Evolutionary conservation across 768 basidiomycete species (phyloP).

Genomic region (Mycena galericulata): DNA sequence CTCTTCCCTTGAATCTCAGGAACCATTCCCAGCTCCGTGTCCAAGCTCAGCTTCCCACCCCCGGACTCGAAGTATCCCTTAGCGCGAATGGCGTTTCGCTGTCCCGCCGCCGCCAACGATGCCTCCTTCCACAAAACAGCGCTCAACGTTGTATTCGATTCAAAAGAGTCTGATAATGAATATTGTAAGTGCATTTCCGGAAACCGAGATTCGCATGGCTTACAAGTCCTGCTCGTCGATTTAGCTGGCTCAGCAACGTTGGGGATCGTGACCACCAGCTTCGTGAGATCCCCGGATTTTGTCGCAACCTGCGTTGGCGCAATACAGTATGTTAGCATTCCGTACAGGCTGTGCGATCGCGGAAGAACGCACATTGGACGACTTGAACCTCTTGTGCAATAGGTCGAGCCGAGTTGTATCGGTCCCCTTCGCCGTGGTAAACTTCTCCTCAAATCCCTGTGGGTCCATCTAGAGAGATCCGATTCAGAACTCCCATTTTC

Average conservation of each 20-base stretch:
- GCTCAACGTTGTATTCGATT: neutral
- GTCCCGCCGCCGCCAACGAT: neutral
- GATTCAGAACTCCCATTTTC: no score
- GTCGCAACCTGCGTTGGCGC: neutral
- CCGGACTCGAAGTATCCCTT: neutral
- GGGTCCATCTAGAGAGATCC: neutral
- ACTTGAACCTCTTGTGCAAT: neutral
- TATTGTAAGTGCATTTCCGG: neutral
- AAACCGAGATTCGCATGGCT: neutral
- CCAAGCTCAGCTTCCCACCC: neutral
- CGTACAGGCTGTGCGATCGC: neutral
- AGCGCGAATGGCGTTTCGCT: neutral
- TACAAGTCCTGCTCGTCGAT: neutral
- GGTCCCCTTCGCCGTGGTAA: neutral
- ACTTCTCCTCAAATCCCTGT: neutral
- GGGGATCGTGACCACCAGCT: neutral
- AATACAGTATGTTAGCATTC: neutral
- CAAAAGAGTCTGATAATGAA: neutral
- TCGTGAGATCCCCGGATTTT: no score
- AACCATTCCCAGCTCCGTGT: slow-evolving; percentile 33
- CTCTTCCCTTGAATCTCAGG: neutral
- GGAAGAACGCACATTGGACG: neutral
- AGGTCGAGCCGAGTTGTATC: neutral
- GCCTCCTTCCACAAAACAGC: neutral
- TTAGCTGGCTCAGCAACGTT: neutral